Evolutionary conservation across 2,329 filamentous ascomycete species (phyloP).

Genomic region (Ascochyta fabae): DNA sequence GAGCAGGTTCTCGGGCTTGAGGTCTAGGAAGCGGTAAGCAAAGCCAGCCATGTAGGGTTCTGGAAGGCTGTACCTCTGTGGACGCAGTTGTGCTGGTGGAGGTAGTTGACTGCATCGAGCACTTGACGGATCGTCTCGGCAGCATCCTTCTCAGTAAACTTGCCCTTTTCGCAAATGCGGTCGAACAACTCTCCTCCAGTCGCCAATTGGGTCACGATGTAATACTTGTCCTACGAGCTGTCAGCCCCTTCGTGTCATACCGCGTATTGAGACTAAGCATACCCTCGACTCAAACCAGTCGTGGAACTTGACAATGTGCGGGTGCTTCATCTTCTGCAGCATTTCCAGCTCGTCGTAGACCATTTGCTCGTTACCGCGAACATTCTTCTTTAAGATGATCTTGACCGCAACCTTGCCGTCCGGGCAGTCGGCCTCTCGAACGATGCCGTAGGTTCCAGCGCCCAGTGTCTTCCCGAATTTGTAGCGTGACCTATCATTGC

Average conservation of each 20-base stretch:
- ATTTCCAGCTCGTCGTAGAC: slow-evolving; percentile 96
- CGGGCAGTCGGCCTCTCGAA: slow-evolving; percentile 88
- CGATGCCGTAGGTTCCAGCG: slow-evolving; percentile 97
- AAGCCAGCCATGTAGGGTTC: background rate
- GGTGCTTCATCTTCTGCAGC: slow-evolving; percentile 88
- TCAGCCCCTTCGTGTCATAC: slow-evolving; percentile 21
- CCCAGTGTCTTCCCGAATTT: slow-evolving; percentile 91
- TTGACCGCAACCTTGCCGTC: slow-evolving; percentile 92
- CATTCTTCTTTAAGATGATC: slow-evolving; percentile 99
- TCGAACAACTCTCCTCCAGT: slow-evolving; percentile 97
- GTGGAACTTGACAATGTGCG: slow-evolving; percentile 95
- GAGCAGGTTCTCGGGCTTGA: slow-evolving; percentile 97
- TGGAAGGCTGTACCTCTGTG: slow-evolving; percentile 73
- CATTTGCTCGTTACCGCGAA: slow-evolving; percentile 98
- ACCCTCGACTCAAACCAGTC: slow-evolving; percentile 99
- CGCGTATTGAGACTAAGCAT: slow-evolving; percentile 39
- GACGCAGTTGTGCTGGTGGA: slow-evolving; percentile 93
- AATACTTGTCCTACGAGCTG: slow-evolving; percentile 86
- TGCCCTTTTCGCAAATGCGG: slow-evolving; percentile 95
- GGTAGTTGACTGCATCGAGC: slow-evolving; percentile 88
- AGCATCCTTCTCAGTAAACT: slow-evolving; percentile 98
- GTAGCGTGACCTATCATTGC: slow-evolving; percentile 74
- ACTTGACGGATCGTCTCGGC: slow-evolving; percentile 95
- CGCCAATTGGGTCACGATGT: slow-evolving; percentile 96
- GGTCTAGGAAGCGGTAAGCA: slow-evolving; percentile 64